Percentiles rank a stretch among this genome's conserved stretches.
These are phyloP conservation scores for Pterocarpus macrocarpus DNA, from an alignment of 306 rosid species.

Conservation along the genomic window DNA sequence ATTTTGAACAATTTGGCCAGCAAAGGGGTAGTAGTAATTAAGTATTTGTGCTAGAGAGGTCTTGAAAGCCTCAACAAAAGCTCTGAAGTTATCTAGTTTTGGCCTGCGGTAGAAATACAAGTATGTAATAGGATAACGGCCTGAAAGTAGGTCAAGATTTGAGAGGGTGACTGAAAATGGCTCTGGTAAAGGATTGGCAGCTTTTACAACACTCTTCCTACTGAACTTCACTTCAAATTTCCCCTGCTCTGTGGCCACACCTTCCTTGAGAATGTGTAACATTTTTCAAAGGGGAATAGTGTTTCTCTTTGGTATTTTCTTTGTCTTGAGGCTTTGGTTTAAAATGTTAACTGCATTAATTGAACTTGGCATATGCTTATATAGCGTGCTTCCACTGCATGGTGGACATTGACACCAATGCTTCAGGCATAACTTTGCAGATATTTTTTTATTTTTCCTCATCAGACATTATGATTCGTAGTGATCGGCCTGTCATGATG, in stretches of 20 bases:
- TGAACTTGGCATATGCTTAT: slow-evolving; percentile 38
- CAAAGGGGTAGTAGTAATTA: slow-evolving; percentile 67
- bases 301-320: slow-evolving; percentile 36
- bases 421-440: background rate
- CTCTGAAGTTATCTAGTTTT: slow-evolving; percentile 21
- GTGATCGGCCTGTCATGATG: slow-evolving; percentile 26
- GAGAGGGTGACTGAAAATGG: slow-evolving; percentile 64
- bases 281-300: slow-evolving; percentile 26
- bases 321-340: slow-evolving; percentile 24
- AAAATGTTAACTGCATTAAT: background rate
- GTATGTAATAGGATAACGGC: slow-evolving; percentile 89
- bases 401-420: slow-evolving; percentile 6
- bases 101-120: slow-evolving; percentile 73
- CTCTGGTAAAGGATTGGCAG: slow-evolving; percentile 53
- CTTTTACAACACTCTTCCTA: slow-evolving; percentile 60
- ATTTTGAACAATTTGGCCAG: slow-evolving; percentile 72
- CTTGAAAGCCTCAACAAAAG: slow-evolving; percentile 59
- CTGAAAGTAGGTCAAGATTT: slow-evolving; percentile 88
- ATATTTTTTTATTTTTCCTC: slow-evolving; percentile 28
- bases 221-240: slow-evolving; percentile 62
- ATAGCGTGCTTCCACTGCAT: slow-evolving; percentile 18
- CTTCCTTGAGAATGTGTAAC: slow-evolving; percentile 43
- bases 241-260: background rate
- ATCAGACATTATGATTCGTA: slow-evolving; percentile 15
- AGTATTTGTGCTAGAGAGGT: slow-evolving; percentile 66